These are phyloP conservation scores for Penicillium sp. DNA, from an alignment of 2,329 filamentous ascomycete species.

Conservation along the genomic window DNA sequence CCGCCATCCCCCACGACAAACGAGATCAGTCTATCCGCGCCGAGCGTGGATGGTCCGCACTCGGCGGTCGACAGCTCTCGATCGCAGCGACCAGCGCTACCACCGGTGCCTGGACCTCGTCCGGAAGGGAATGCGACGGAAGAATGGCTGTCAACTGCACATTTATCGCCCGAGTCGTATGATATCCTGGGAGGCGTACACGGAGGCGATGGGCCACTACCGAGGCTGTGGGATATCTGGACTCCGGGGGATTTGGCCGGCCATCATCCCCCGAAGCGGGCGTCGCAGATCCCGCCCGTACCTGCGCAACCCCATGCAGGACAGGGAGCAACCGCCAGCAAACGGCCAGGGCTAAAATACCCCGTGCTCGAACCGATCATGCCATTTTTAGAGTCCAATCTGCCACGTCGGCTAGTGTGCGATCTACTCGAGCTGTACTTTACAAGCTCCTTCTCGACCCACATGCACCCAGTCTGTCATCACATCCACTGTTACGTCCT, in stretches of 20 bases:
- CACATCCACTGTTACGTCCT: constrained; percentile 90
- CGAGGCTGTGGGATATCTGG: constrained; percentile 38
- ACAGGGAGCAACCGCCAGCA: constrained; percentile 54
- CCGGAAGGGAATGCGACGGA: constrained; percentile 35
- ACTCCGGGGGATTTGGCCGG: constrained; percentile 35
- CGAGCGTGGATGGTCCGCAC: constrained; percentile 36
- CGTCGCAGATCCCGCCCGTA: constrained; percentile 41
- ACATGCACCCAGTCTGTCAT: constrained; percentile 87
- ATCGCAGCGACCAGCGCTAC: constrained; percentile 23
- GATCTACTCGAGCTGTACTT: constrained; percentile 91
- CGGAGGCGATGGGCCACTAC: constrained; percentile 33
- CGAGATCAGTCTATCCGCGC: constrained; percentile 33
- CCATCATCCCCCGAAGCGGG: constrained; percentile 38
- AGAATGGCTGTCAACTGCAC: constrained; percentile 39
- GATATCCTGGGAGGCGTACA: constrained; percentile 34
- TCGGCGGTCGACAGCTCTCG: constrained; percentile 28
- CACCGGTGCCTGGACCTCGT: background rate
- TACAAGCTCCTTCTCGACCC: constrained; percentile 81
- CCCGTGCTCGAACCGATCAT: constrained; percentile 82
- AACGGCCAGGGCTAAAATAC: constrained; percentile 63
- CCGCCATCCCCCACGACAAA: constrained; percentile 37
- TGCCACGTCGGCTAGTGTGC: constrained; percentile 79
- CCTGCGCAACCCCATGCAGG: constrained; percentile 61
- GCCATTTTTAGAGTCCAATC: constrained; percentile 76
- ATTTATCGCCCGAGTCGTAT: constrained; percentile 40